Conservation (phyloP, 2,329 filamentous ascomycete genomes). For the Pezicula carpinea region DNA sequence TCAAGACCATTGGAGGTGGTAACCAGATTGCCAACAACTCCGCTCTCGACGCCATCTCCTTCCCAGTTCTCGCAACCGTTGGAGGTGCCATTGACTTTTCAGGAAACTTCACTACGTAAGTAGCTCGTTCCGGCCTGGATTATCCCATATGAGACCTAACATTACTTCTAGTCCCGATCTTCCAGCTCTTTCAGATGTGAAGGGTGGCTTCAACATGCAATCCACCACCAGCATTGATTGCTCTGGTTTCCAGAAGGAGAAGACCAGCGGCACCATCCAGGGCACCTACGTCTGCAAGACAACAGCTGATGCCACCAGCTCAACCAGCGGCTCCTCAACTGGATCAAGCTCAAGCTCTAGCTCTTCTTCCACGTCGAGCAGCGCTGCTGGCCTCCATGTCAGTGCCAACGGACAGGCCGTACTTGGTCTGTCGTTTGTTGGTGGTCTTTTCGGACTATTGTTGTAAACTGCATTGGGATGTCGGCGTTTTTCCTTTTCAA, state of each 20-base stretch:
- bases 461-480: conserved; percentile 35
- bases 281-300: conserved; percentile 41
- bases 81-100: conserved; percentile 79
- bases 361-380: conserved; percentile 24
- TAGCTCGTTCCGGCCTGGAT: conserved; percentile 17
- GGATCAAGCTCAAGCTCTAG: conserved; percentile 25
- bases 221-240: conserved; percentile 23
- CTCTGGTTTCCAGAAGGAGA: conserved; percentile 19
- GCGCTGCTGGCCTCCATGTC: conserved; percentile 32
- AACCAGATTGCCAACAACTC: conserved; percentile 91
- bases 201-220: conserved; percentile 64
- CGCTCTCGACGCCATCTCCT: conserved; percentile 59
- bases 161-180: conserved; percentile 57
- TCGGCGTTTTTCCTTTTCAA: conserved; percentile 29
- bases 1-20: conserved; percentile 70
- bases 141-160: conserved; percentile 27
- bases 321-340: conserved; percentile 32
- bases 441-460: conserved; percentile 38
- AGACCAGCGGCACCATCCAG: conserved; percentile 36
- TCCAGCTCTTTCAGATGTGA: conserved; percentile 61
- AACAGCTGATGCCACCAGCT: conserved; percentile 20
- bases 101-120: conserved; percentile 80
- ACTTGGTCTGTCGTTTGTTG: conserved; percentile 38
- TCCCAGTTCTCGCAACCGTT: conserved; percentile 64
- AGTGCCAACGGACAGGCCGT: conserved; percentile 31